phyloP scores from a whole-genome alignment of 2,329 filamentous ascomycete species.

The Pestalotiopsis sp. region DNA sequence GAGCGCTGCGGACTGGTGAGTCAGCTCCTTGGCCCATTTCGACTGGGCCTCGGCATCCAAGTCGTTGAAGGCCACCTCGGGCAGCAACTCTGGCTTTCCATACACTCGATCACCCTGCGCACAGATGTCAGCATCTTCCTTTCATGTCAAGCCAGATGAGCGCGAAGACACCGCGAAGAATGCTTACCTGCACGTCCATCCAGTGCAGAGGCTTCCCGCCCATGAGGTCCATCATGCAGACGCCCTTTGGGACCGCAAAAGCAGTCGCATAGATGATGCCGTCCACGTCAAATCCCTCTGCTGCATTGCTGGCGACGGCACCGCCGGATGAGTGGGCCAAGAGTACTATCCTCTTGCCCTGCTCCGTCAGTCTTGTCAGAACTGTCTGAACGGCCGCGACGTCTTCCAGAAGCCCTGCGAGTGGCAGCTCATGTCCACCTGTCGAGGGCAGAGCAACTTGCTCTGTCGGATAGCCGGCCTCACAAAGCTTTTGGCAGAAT shows the following conservation, averaged over 20 bases:
- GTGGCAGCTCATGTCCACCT: conserved; percentile 9
- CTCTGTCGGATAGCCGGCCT: conserved; percentile 8
- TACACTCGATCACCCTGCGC: conserved; percentile 18
- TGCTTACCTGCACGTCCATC: conserved; percentile 18
- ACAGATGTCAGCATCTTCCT: not conserved
- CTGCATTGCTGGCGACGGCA: conserved; percentile 13
- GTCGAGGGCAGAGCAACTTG: conserved; percentile 9
- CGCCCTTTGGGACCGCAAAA: conserved; percentile 15
- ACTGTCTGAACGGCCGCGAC: conserved; percentile 12
- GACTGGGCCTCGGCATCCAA: conserved; percentile 9
- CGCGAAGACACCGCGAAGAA: not conserved
- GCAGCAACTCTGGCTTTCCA: conserved; percentile 10
- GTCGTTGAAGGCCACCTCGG: conserved; percentile 18
- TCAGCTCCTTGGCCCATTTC: conserved; percentile 17
- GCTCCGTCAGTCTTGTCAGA: not conserved
- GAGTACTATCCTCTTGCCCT: conserved; percentile 8
- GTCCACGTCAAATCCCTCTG: not conserved
- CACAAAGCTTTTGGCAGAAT: conserved; percentile 1
- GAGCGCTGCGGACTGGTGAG: conserved; percentile 17
- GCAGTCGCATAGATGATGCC: conserved; percentile 14
- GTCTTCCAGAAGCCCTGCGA: conserved; percentile 12
- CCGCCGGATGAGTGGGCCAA: conserved; percentile 14
- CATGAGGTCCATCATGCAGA: conserved; percentile 16
- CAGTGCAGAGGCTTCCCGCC: conserved; percentile 18
- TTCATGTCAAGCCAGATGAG: not conserved